phyloP scores from a whole-genome alignment of 805 yeast species.

The Cyberlindnera euphorbiae region DNA sequence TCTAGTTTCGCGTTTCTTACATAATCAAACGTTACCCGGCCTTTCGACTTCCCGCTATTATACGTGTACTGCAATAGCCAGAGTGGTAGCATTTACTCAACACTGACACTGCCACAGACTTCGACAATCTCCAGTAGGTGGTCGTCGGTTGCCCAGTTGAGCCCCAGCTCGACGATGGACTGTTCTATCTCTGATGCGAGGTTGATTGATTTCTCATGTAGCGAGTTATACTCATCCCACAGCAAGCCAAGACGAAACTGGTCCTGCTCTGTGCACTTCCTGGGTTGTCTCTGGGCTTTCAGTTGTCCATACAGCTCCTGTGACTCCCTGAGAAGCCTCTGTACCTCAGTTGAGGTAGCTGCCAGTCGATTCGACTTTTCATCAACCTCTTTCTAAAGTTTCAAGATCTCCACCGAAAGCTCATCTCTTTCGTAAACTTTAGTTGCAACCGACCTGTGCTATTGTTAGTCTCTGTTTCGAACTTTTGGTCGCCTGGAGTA shows the following conservation, averaged over 20 bases:
- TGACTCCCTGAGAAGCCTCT: slow-evolving; percentile 1
- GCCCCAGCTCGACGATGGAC: slow-evolving; percentile 30
- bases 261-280: background rate
- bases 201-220: slow-evolving; percentile 5
- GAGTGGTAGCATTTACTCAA: background rate
- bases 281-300: too few species aligned
- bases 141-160: slow-evolving; percentile 30
- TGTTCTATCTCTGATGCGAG: slow-evolving; percentile 24
- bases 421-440: slow-evolving; percentile 15
- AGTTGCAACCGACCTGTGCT: slow-evolving; percentile 9
- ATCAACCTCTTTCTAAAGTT: slow-evolving; percentile 4
- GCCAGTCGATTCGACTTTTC: background rate
- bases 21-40: too few species aligned
- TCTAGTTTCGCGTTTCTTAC: background rate
- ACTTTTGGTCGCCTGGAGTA: too few species aligned
- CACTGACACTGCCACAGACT: slow-evolving; percentile 9
- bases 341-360: background rate
- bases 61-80: too few species aligned
- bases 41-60: too few species aligned
- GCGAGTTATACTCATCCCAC: slow-evolving; percentile 2
- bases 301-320: too few species aligned
- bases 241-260: background rate
- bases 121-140: slow-evolving; percentile 25
- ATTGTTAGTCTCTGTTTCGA: too few species aligned
- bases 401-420: slow-evolving; percentile 9